Conservation (phyloP, 306 rosid genomes). For the Cucumis hystrix region DNA sequence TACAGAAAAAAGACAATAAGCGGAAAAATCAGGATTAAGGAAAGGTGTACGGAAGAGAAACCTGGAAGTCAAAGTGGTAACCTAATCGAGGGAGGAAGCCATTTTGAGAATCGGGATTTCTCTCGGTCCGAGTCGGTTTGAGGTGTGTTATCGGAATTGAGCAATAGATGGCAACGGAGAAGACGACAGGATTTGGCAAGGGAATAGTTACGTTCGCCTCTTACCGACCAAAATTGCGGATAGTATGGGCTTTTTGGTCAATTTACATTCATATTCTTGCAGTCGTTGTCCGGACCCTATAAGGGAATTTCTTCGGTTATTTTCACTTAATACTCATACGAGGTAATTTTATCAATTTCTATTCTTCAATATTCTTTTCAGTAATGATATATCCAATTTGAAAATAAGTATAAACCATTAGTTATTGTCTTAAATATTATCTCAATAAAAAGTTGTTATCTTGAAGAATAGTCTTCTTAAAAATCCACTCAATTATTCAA, state of each 20-base stretch:
- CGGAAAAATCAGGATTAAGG: background rate
- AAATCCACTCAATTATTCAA: too few relatives aligned
- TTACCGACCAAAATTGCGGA: background rate
- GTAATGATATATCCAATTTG: too few relatives aligned
- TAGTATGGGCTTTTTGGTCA: constrained; percentile 2
- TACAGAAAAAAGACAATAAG: background rate
- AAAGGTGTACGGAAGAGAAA: background rate
- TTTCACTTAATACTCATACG: background rate
- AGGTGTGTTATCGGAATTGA: background rate
- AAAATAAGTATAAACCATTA: too few relatives aligned
- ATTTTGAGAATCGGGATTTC: background rate
- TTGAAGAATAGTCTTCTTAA: too few relatives aligned
- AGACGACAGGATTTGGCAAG: background rate
- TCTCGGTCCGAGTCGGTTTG: background rate
- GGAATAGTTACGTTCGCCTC: background rate
- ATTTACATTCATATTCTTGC: background rate
- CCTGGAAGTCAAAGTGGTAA: background rate
- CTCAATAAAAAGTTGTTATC: too few relatives aligned
- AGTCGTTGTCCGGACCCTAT: background rate
- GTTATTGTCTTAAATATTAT: too few relatives aligned
- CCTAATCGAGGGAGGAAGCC: background rate
- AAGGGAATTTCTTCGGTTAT: background rate
- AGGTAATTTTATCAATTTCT: background rate
- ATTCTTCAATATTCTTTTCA: background rate
- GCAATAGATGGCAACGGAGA: background rate